Base-by-base conservation (phyloP, 2,329 filamentous ascomycete genomes). In the Chaetomiaceae sp. region DNA sequence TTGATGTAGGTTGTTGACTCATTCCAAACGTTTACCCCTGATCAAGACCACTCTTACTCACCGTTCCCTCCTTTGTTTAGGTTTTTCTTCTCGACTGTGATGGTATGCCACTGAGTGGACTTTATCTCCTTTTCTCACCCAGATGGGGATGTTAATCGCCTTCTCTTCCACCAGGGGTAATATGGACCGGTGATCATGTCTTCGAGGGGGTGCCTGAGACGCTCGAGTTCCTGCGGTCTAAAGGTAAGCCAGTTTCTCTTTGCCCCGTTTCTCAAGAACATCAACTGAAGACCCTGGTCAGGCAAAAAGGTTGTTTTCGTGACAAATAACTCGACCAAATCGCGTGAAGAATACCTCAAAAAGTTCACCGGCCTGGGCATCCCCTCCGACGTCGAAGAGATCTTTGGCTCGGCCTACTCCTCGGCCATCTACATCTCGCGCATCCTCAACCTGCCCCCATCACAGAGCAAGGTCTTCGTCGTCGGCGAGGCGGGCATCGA, bases 271-370 rank as follows among this genome's bases (percentile, higher is more conserved):
- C 25, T 27, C 12, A n/a, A n/a, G n/a, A n/a, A 10, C 25, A 27
- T 6, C 10, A 6, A 27, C 25, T 27, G 25, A 27, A 41, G 3
- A 5, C 20, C 48, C 42, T 38, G 3, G 13, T 23, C 47, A 93
- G 91, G 89, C 65, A 99, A 99, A 70, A 86, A 86, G 66, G 79
- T 93, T 30, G 84, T 99, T 48, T 99, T 99, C 66, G 93, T 99
- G 46, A 99, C 93, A 35, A 99, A 99, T 74, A 99, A 99, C 74
- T 96, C 90, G 65, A 97, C 93, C 51, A 99, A 99, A 68, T 96
- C 92, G 10, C 86, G 93, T 50, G 75, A 80, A 44, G 90, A 96
- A 67, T 99, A 99, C 71, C 85, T 87, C 68, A 89, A 92, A 74
- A 99, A 97, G 66, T 85, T 99, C 54, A 82, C 86, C 41, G 73